These are phyloP conservation scores for Phaeosphaeria sp. DNA, from an alignment of 2,329 filamentous ascomycete genomes.

Conservation along the genomic window DNA sequence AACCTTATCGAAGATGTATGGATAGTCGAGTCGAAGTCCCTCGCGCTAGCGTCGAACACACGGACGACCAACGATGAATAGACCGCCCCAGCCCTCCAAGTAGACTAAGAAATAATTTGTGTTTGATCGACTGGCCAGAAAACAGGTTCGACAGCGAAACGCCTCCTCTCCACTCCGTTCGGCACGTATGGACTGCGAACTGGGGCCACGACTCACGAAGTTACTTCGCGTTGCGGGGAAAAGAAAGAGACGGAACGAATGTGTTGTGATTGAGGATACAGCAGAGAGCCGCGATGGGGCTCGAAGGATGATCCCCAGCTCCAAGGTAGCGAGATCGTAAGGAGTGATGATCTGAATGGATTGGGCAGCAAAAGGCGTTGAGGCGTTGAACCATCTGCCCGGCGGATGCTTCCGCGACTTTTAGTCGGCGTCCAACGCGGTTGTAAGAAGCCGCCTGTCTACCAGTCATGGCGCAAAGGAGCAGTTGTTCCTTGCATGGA, in stretches of 20 bases:
- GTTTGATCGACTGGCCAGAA: not conserved
- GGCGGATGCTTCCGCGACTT: conserved; percentile 1
- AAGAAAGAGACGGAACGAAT: not conserved
- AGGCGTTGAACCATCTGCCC: not conserved
- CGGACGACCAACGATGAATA: not conserved
- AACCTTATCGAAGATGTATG: not conserved
- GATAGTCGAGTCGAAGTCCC: not conserved
- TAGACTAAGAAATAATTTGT: not conserved
- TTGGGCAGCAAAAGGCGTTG: conserved; percentile 1
- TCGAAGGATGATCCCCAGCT: not conserved
- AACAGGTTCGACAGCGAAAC: not conserved
- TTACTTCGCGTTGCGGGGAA: not conserved
- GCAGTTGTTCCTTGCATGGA: not conserved
- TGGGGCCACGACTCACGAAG: not conserved
- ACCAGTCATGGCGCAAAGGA: not conserved
- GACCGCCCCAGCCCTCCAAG: not conserved
- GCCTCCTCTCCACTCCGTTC: not conserved
- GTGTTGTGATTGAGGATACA: not conserved
- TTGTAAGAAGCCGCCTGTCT: not conserved
- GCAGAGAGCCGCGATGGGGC: not conserved
- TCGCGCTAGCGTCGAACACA: not conserved
- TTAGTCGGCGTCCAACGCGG: not conserved
- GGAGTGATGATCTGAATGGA: not conserved
- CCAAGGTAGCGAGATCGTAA: conserved; percentile 3
- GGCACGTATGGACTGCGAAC: not conserved